Evolutionary conservation across 1,284 basidiomycete genomes (phyloP).

Genomic region (Cryptococcus jaspeensis): DNA sequence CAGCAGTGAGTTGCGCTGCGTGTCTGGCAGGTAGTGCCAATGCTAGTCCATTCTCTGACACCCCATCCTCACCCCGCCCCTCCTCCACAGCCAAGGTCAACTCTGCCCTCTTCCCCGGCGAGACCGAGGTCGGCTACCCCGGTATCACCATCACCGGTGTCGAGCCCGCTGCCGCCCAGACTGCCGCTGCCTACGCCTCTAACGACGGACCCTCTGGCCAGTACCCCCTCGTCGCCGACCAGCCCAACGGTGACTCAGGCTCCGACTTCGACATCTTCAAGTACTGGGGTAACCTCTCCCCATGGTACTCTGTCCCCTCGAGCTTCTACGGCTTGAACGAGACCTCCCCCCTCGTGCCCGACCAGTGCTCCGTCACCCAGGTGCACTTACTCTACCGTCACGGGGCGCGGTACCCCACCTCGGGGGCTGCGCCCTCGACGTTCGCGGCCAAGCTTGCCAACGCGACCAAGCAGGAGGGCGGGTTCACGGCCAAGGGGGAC

Average conservation of each 20-base stretch:
- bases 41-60: neutral
- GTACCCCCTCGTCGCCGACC: constrained; percentile 50
- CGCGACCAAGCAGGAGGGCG: constrained; percentile 26
- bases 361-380: constrained; percentile 65
- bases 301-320: constrained; percentile 74
- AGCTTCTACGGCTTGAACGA: constrained; percentile 67
- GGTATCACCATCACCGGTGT: constrained; percentile 57
- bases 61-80: neutral
- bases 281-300: constrained; percentile 78
- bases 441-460: constrained; percentile 41
- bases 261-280: constrained; percentile 61
- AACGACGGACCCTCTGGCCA: constrained; percentile 51
- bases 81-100: constrained; percentile 25
- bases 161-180: constrained; percentile 56
- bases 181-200: constrained; percentile 53
- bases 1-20: constrained; percentile 23
- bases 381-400: constrained; percentile 69
- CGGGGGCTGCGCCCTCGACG: constrained; percentile 27
- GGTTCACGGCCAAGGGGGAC: constrained; percentile 40
- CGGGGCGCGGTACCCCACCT: constrained; percentile 50
- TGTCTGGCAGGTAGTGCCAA: neutral
- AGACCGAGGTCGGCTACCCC: constrained; percentile 55
- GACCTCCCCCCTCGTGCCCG: constrained; percentile 66
- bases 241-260: constrained; percentile 17
- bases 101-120: constrained; percentile 52